Conservation (phyloP, 2,329 filamentous ascomycete genomes). For the Bipolaris victoriae region DNA sequence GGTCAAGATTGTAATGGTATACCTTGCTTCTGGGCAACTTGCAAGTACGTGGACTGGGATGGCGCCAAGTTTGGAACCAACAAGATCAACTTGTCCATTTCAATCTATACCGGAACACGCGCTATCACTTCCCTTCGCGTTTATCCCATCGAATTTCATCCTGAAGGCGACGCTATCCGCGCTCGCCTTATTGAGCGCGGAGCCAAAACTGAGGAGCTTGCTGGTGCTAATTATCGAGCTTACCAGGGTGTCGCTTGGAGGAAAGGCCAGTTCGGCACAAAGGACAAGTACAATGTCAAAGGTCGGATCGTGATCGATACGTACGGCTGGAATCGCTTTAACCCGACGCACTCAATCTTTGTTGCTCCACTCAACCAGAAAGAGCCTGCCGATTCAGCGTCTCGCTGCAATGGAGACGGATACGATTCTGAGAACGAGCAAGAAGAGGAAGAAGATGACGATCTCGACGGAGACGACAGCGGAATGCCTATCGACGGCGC, state of each 20-base stretch:
- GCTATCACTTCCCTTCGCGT: constrained; percentile 51
- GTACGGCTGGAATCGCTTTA: constrained; percentile 59
- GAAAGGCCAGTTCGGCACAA: constrained; percentile 40
- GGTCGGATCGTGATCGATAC: constrained; percentile 60
- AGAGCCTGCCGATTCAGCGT: constrained; percentile 13
- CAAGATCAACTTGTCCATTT: constrained; percentile 39
- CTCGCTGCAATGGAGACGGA: neutral
- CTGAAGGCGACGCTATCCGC: constrained; percentile 48
- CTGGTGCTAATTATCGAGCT: constrained; percentile 58
- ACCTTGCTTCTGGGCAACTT: constrained; percentile 47
- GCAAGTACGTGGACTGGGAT: constrained; percentile 49
- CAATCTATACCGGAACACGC: constrained; percentile 49
- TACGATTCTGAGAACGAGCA: constrained; percentile 12
- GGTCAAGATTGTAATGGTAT: constrained; percentile 42
- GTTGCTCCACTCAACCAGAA: constrained; percentile 47
- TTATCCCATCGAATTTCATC: constrained; percentile 55
- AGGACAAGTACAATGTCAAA: constrained; percentile 54
- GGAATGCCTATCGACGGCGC: constrained; percentile 26
- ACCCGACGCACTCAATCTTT: constrained; percentile 51
- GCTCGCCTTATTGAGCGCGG: constrained; percentile 54
- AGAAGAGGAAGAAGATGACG: constrained; percentile 13
- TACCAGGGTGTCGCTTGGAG: constrained; percentile 56
- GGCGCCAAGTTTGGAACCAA: constrained; percentile 43
- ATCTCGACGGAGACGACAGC: constrained; percentile 12
- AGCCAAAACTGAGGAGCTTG: constrained; percentile 54